A percentile compares a stretch with the other conserved stretches of the same genome.
phyloP scores from a whole-genome alignment of 768 basidiomycete species.

The Naganishia vishniacii region DNA sequence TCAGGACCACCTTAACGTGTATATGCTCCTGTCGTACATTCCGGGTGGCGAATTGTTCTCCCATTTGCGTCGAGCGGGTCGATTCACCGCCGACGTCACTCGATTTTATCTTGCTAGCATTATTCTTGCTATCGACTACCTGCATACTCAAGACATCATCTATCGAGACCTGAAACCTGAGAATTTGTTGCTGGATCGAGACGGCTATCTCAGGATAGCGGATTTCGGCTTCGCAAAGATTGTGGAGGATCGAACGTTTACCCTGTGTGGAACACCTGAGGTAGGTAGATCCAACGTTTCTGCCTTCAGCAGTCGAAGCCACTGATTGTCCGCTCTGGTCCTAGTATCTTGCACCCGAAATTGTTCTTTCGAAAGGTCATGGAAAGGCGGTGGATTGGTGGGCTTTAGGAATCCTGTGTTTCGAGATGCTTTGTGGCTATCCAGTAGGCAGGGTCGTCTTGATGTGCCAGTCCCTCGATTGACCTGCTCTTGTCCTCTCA shows the following conservation, averaged over 20 bases:
- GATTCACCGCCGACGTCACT: slow-evolving; percentile 94
- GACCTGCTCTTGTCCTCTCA: slow-evolving; percentile 49
- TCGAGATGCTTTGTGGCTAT: slow-evolving; percentile 98
- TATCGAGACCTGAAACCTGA: slow-evolving; percentile 98
- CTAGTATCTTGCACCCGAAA: slow-evolving; percentile 88
- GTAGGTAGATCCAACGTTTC: neutral
- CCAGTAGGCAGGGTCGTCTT: slow-evolving; percentile 50
- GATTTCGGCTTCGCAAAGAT: slow-evolving; percentile 99
- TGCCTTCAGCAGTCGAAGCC: neutral
- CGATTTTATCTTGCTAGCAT: slow-evolving; percentile 96
- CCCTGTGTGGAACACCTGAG: slow-evolving; percentile 63
- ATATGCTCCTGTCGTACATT: slow-evolving; percentile 94
- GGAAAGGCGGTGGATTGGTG: slow-evolving; percentile 99
- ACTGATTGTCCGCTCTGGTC: neutral
- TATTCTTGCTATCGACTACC: slow-evolving; percentile 85
- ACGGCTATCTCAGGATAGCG: slow-evolving; percentile 88
- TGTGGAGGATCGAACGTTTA: slow-evolving; percentile 96
- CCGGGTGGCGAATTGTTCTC: slow-evolving; percentile 98
- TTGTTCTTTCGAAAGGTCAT: slow-evolving; percentile 94
- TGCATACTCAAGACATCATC: slow-evolving; percentile 94
- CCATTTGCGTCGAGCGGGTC: slow-evolving; percentile 76
- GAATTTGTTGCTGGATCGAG: slow-evolving; percentile 88
- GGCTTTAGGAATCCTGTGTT: slow-evolving; percentile 94
- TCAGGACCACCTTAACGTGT: slow-evolving; percentile 92
- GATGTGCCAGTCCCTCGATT: neutral